phyloP scores from a whole-genome alignment of 768 basidiomycete genomes.

The Mycena maculata region DNA sequence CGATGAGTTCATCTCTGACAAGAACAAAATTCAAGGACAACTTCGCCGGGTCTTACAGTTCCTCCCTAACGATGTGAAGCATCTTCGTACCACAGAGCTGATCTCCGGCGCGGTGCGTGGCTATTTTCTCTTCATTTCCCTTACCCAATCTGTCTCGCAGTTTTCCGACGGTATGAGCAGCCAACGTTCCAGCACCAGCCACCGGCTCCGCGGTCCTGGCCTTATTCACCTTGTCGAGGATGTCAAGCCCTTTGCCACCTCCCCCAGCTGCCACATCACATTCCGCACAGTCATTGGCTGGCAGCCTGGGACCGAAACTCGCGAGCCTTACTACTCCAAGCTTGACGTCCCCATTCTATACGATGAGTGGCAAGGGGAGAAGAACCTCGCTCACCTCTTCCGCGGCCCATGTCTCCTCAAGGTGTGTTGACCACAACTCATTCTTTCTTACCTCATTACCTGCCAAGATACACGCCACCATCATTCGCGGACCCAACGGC shows the following conservation, averaged over 20 bases:
- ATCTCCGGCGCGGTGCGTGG: slow-evolving; percentile 6
- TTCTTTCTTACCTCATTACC: background rate
- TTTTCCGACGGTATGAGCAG: no score
- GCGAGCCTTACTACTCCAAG: no score
- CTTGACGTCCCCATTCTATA: no score
- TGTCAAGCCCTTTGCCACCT: background rate
- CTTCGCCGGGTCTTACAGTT: background rate
- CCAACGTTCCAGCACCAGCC: no score
- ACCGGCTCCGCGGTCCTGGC: background rate
- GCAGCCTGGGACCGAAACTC: background rate
- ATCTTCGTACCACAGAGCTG: slow-evolving; percentile 1
- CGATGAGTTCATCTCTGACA: background rate
- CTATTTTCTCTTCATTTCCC: background rate
- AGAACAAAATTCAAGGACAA: slow-evolving; percentile 9
- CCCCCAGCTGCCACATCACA: background rate
- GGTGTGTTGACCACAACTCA: background rate
- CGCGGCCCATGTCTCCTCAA: no score
- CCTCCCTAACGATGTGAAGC: slow-evolving; percentile 15
- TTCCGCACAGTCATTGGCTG: slow-evolving; percentile 5
- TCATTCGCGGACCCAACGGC: slow-evolving; percentile 13
- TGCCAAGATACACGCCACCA: slow-evolving; percentile 1
- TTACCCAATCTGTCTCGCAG: background rate
- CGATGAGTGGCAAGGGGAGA: no score
- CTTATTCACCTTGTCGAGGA: background rate
- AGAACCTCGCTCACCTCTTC: no score